Base-by-base conservation (phyloP, 352 stramenopile genomes). In the Pythium plurisporium region DNA sequence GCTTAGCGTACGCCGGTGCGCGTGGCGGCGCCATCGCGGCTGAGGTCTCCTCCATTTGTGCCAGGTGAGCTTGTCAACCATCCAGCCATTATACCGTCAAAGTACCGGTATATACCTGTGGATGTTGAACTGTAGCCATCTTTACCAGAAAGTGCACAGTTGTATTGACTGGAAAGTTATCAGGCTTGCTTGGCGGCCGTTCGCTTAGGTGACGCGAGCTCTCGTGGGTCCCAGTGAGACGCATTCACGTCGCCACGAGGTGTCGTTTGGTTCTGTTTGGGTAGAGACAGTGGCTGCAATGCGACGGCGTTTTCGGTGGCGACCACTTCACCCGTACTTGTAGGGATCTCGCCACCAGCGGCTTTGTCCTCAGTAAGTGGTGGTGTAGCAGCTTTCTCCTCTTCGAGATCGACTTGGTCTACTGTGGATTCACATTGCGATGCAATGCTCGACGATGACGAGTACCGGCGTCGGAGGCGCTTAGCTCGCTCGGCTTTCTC, bases 1-100 rank as follows among this genome's bases (percentile, higher is more conserved):
- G 70, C 65, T 93, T 95, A 5, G 57, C 56, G 56, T 62, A 78
- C 45, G 42, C 25, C 1, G 46, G 33, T 30, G 20, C 40, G 17
- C 15, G n/a, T 47, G 25, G 12, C 14, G 20, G 14, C 20, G 37
- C 5, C 49, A 38, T 17, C 34, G 25, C 30, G 44, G 52, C 58
- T 17, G 23, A 27, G 23, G 17, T 29, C 10, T 15, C 12, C 27
- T 9, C 6, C 42, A n/a, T 11, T 31, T 37, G 29, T 58, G 15
- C 0, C 27, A 19, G 23, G 40, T 59, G 52, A 40, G 60, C 52
- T 59, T 60, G 41, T 57, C 48, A 51, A 56, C 53, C 61, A 69
- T 46, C 60, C 52, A 59, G 33, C 7, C 45, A 38, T 23, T 45
- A 5, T 36, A 64, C 48, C 36, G 47, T 20, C 5, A 8, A 27